Base-by-base conservation (phyloP, 768 basidiomycete genomes). In the Cyclocybe aegerita region DNA sequence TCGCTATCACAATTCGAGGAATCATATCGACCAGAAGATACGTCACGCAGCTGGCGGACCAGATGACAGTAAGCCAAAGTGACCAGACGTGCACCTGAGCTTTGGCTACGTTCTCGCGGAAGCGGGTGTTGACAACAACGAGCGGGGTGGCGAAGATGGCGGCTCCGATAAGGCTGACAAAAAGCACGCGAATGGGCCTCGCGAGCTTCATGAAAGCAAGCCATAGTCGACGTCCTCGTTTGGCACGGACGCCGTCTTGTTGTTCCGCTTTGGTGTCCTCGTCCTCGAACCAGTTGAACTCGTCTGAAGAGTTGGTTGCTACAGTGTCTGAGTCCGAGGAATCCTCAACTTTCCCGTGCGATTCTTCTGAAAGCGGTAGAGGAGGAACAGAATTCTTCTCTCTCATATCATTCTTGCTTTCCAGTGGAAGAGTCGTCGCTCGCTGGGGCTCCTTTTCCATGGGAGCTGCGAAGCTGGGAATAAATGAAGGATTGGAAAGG, bases 201-300 rank as follows among this genome's bases (percentile, higher is more conserved):
- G 85, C 77, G 14, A 90, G 75, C 61, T 80, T 81, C 82, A 87
- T 79, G 63, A 88, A 88, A 1, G 73, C 71, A 32, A 81, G 69
- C 75, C 81, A 90, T 40, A 89, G 61, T 32, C 77, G 73, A 39
- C 85, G 77, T 43, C 83, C 81, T 43, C 88, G 77, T 57, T 76
- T 81, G 3, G 84, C 85, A 58, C 81, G 80, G 30, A 42, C 9
- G 48, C 47, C 23, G 33, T 32, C 23, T 62, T 63, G 14, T 60
- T 61, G 4, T 61, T 63, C 48, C 23, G 61, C 55, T 43, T 65
- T 60, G 9, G 63, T 66, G 16, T 76, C 75, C 10, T 84, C 80
- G 41, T 80, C 82, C 45, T 82, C 78, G 48, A 88, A 84, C 86
- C 86, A 87, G 70, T 88, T 76, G 56, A 90, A 88, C 58, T 88